Percentiles rank a stretch among this genome's conserved stretches.
Evolutionary conservation across 208 protist species (phyloP).

Genomic region (Crithidia acanthocephali): DNA sequence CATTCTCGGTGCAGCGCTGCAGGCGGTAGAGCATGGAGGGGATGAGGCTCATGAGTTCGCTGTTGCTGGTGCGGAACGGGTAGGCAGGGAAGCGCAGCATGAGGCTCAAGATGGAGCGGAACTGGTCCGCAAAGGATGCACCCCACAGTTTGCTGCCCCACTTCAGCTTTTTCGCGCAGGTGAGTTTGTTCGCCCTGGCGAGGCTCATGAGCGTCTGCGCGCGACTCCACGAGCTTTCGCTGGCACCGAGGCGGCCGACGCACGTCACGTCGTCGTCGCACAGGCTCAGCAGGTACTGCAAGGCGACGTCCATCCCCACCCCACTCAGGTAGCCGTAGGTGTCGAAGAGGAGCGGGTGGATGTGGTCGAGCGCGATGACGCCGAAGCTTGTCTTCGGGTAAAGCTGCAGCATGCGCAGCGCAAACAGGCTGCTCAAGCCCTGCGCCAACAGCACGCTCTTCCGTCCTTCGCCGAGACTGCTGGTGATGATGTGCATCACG

Average conservation of each 20-base stretch:
- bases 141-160: constrained; percentile 30
- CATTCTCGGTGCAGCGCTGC: constrained; percentile 51
- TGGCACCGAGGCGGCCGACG: constrained; percentile 44
- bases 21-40: constrained; percentile 72
- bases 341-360: constrained; percentile 37
- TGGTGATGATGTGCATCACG: constrained; percentile 39
- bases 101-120: constrained; percentile 36
- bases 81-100: constrained; percentile 47
- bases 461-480: constrained; percentile 34
- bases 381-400: constrained; percentile 26
- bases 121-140: constrained; percentile 25
- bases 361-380: constrained; percentile 45
- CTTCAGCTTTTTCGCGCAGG: constrained; percentile 44
- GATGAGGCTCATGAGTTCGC: constrained; percentile 37
- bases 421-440: constrained; percentile 48
- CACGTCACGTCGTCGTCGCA: constrained; percentile 51
- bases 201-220: constrained; percentile 37
- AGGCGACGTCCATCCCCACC: constrained; percentile 35
- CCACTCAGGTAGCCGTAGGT: constrained; percentile 40
- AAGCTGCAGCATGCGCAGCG: constrained; percentile 36
- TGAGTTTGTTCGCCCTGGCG: constrained; percentile 38
- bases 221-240: constrained; percentile 45
- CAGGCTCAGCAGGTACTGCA: constrained; percentile 44
- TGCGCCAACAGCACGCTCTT: constrained; percentile 56
- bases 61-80: constrained; percentile 31